Percentiles rank a stretch among this genome's conserved stretches.
These are phyloP conservation scores for Fusarium sp. DNA, from an alignment of 2,329 filamentous ascomycete genomes.

Conservation along the genomic window DNA sequence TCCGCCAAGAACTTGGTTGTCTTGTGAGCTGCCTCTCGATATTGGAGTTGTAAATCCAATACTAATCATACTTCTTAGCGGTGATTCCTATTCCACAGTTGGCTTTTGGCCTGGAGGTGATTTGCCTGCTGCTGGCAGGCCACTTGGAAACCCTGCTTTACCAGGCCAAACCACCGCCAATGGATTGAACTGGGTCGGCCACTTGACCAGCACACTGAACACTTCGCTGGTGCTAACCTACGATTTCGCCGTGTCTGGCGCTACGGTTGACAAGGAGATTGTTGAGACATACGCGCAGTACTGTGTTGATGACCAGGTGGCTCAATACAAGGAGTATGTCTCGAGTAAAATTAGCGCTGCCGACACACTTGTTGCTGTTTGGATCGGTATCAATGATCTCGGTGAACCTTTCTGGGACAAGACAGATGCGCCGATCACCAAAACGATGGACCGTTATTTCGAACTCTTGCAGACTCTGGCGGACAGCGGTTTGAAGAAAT, in stretches of 20 bases:
- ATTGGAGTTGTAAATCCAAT: rapidly evolving
- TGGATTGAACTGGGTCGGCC: slow-evolving; percentile 39
- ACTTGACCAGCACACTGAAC: slow-evolving; percentile 27
- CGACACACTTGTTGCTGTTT: slow-evolving; percentile 30
- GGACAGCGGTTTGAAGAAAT: slow-evolving; percentile 21
- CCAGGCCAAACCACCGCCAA: slow-evolving; percentile 35
- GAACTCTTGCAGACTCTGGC: slow-evolving; percentile 22
- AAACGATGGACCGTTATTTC: slow-evolving; percentile 25
- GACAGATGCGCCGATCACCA: slow-evolving; percentile 4
- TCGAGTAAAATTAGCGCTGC: slow-evolving; percentile 7
- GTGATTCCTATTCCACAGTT: slow-evolving; percentile 39
- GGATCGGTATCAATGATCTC: slow-evolving; percentile 42
- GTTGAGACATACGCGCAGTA: slow-evolving; percentile 29
- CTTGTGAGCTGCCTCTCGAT: not conserved
- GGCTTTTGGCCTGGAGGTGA: slow-evolving; percentile 33
- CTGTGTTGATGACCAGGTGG: slow-evolving; percentile 34
- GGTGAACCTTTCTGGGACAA: slow-evolving; percentile 37
- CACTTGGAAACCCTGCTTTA: slow-evolving; percentile 26
- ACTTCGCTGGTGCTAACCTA: slow-evolving; percentile 27
- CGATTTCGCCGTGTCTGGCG: slow-evolving; percentile 38
- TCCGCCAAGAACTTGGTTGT: slow-evolving; percentile 8
- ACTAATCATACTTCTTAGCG: not conserved
- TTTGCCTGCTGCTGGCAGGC: slow-evolving; percentile 6
- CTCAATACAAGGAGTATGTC: slow-evolving; percentile 34
- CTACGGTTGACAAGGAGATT: slow-evolving; percentile 34